Percentiles rank a stretch among this genome's conserved stretches.
phyloP scores from a whole-genome alignment of 2,329 filamentous ascomycete species.

The Hypoxylon sp. region DNA sequence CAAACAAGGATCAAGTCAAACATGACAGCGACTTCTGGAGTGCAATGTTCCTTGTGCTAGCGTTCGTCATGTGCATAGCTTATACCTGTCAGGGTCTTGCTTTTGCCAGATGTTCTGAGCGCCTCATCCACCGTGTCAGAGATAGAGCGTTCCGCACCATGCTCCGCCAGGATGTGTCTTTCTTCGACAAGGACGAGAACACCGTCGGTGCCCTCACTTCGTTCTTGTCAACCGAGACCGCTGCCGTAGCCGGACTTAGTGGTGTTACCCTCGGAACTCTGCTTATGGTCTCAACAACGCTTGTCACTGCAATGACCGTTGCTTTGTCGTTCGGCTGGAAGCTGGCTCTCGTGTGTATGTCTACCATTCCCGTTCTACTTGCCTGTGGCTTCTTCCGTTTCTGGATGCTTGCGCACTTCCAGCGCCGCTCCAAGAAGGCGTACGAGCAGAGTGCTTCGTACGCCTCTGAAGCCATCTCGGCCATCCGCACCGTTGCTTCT shows the following conservation, averaged over 20 bases:
- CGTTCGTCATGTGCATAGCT: constrained; percentile 77
- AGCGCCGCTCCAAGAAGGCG: constrained; percentile 81
- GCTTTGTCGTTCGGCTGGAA: constrained; percentile 89
- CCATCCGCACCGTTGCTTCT: constrained; percentile 93
- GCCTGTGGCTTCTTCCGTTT: constrained; percentile 90
- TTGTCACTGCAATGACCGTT: constrained; percentile 79
- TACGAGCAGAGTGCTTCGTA: constrained; percentile 87
- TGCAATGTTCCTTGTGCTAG: constrained; percentile 90
- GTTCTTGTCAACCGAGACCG: constrained; percentile 91
- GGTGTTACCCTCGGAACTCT: constrained; percentile 91
- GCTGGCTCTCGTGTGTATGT: constrained; percentile 84
- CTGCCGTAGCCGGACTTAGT: constrained; percentile 87
- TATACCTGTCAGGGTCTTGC: constrained; percentile 78
- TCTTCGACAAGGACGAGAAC: constrained; percentile 92
- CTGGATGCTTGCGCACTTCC: constrained; percentile 85
- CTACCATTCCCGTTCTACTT: constrained; percentile 82
- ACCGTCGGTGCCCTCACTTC: constrained; percentile 89
- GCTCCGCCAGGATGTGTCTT: constrained; percentile 91
- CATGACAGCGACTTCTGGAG: constrained; percentile 87
- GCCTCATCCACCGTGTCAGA: constrained; percentile 85
- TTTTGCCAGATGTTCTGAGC: constrained; percentile 90
- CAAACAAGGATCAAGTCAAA: constrained; percentile 70
- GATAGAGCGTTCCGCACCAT: constrained; percentile 87
- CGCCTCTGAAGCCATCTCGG: constrained; percentile 93
- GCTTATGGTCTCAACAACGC: constrained; percentile 82